Conservation (phyloP, 495 filamentous ascomycete species). For the Annulohypoxylon maeteangense region DNA sequence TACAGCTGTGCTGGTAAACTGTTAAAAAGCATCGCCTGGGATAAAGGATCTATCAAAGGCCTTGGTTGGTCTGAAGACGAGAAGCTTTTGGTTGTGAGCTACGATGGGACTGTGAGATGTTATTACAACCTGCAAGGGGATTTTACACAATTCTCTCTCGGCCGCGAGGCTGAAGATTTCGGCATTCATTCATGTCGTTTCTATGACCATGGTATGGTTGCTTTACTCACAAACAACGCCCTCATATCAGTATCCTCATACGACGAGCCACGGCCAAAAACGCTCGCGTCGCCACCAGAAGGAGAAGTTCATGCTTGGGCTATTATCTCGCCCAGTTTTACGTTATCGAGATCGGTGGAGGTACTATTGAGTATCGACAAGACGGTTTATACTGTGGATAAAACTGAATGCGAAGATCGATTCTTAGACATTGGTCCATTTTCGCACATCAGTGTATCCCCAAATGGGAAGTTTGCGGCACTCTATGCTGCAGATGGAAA, state of each 20-base stretch:
- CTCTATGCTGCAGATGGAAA: slow-evolving; percentile 88
- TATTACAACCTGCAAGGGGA: slow-evolving; percentile 93
- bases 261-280: slow-evolving; percentile 87
- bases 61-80: slow-evolving; percentile 98
- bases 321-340: slow-evolving; percentile 86
- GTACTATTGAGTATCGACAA: slow-evolving; percentile 86
- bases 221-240: slow-evolving; percentile 88
- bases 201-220: slow-evolving; percentile 91
- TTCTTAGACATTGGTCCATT: slow-evolving; percentile 92
- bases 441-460: slow-evolving; percentile 86
- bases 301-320: slow-evolving; percentile 88
- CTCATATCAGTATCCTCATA: slow-evolving; percentile 89
- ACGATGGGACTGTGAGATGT: slow-evolving; percentile 89
- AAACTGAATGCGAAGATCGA: slow-evolving; percentile 89
- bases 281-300: slow-evolving; percentile 80
- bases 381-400: slow-evolving; percentile 87
- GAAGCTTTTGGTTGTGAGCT: slow-evolving; percentile 86
- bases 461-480: slow-evolving; percentile 86
- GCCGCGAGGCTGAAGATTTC: slow-evolving; percentile 86
- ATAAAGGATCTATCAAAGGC: slow-evolving; percentile 87
- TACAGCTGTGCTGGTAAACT: slow-evolving; percentile 92
- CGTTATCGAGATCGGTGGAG: slow-evolving; percentile 94
- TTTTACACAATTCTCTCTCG: slow-evolving; percentile 95
- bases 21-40: slow-evolving; percentile 78
- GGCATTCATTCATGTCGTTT: slow-evolving; percentile 90